Base-by-base conservation (phyloP, 805 yeast species). In the Citeromyces matritensis region DNA sequence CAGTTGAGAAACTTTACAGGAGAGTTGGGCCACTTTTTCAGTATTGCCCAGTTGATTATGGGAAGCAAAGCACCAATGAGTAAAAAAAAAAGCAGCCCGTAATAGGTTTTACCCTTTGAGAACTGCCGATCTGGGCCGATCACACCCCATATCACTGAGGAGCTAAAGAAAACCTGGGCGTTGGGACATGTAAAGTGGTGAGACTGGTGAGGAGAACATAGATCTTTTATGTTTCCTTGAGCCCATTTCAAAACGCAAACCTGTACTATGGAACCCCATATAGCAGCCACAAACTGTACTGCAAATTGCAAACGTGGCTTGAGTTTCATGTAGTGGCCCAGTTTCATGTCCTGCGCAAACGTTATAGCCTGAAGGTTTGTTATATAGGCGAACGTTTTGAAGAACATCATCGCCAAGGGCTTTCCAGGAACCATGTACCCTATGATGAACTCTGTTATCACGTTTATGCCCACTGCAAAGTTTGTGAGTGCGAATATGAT, bases 351-450 rank as follows among this genome's bases (percentile, higher is more conserved):
- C 6, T 60, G 55, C 23, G 69, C 55, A 43, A 61, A 72, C 33
- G 59, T 54, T 26, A 69, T 58, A 1, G 79, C 78, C 42, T 72
- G 78, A 30, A 63, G 63, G 51, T 65, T 66, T 25, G 71, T 60
- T 39, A 65, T 65, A 46, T 61, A 69, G 17, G 79, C 77, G 40
- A 62, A 64, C 7, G 74, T 65, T 49, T 73, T 73, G 55, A 72
- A 60, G 40, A 69, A 61, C 62, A 78, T 70, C 51, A 72, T 62
- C 1, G 80, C 78, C 11, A 72, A 49, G 1, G 83, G 69, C 30
- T 56, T 53, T 1, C 74, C 81, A 3, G 81, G 82, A 9, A 69
- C 56, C 37, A 75, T 61, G 47, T 72, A 75, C 2, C 83, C 84
- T 17, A 70, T 67, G 28, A 77, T 61, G 37, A 77, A 53, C 44